Base-by-base conservation (phyloP, 106 monocot species). In the Acorus gramineus region DNA sequence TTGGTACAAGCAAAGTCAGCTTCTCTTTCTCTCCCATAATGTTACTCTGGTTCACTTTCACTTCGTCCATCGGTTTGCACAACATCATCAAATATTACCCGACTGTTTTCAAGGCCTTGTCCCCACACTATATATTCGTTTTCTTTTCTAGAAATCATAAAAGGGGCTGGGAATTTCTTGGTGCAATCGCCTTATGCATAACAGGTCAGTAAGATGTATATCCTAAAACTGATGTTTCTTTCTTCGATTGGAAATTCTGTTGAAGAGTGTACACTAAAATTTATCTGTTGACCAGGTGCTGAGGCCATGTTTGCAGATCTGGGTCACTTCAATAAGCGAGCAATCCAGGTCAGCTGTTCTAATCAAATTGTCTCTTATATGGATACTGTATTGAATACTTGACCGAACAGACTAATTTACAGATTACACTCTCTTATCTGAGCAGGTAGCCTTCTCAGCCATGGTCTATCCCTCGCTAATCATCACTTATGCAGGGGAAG, bases 271-370 rank as follows among this genome's bases (percentile, higher is more conserved):
- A 14, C 0, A 2, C 1, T 43, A 53, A 64, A 5, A 8, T 61
- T 50, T 11, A 12, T 11, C 10, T 43, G 13, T 10, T 54, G n/a
- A 11, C 8, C 69, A 86, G 86, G 86, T 57, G 86, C 86, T 44
- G 86, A 86, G 74, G 86, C 86, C 50, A 86, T 86, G 86, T 86
- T 86, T 71, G 86, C 86, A 71, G 86, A 86, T 65, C 46, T 86
- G 57, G 86, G 86, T 47, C 86, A 86, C 61, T 86, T 86, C 62
- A 86, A 60, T 73, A 86, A 69, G 76, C 28, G 54, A 49, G 69
- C 60, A 70, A 86, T 86, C 60, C 86, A 86, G 86, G 86, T 79
- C 52, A 56, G 11, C 44, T 45, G 8, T 10, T 8, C 52, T 65
- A 2, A n/a, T n/a, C n/a, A n/a, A n/a, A n/a, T n/a, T 11, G 6